phyloP scores from a whole-genome alignment of 345 rosid genomes.

The Salix viminalis region DNA sequence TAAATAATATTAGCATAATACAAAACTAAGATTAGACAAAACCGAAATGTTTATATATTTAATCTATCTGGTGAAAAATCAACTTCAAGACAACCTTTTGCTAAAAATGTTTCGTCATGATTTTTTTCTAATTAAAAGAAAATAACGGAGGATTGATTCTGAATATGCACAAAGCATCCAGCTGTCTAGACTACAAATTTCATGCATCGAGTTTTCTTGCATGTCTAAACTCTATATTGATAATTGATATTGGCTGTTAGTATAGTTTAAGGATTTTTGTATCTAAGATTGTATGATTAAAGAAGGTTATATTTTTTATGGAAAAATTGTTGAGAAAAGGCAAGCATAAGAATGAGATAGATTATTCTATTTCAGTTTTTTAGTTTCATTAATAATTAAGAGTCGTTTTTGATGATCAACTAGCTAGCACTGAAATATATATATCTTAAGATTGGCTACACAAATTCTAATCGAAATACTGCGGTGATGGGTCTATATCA shows the following conservation, averaged over 20 bases:
- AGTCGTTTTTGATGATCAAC: neutral
- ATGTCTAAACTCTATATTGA: neutral
- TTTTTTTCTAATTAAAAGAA: neutral
- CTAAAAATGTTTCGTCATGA: neutral
- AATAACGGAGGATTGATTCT: neutral
- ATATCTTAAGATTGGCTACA: neutral
- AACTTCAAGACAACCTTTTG: neutral
- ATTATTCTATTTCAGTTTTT: no score
- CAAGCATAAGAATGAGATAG: no score
- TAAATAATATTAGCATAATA: neutral
- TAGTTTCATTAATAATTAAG: neutral
- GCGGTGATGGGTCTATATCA: constrained; percentile 18
- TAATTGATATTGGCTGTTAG: neutral
- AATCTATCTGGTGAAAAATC: neutral
- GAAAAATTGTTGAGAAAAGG: no score
- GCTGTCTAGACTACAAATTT: neutral
- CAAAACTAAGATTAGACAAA: neutral
- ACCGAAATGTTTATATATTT: neutral
- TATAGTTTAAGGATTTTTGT: no score
- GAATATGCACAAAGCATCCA: neutral
- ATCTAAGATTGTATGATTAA: no score
- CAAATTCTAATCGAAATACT: neutral
- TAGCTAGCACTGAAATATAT: neutral
- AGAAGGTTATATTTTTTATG: no score
- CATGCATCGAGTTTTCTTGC: neutral